Evolutionary conservation across 2,329 filamentous ascomycete genomes (phyloP).

Genomic region (Sporothrix sp.): DNA sequence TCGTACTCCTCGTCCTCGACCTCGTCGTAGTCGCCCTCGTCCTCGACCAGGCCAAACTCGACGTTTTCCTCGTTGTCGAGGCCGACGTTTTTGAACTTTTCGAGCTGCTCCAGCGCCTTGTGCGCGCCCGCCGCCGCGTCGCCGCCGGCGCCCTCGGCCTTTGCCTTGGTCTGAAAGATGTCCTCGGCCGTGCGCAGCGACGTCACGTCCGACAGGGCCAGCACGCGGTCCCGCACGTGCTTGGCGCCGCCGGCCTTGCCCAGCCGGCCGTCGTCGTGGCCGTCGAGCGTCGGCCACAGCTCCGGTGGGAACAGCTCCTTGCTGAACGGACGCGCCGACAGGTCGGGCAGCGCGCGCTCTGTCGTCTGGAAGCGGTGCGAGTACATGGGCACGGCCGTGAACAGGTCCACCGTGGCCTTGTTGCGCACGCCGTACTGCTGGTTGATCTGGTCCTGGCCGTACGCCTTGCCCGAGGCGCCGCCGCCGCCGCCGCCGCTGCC

Average conservation of each 20-base stretch:
- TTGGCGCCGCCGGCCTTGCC: conserved; percentile 15
- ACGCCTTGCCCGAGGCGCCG: conserved; percentile 28
- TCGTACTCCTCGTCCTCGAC: conserved; percentile 42
- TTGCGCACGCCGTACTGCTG: conserved; percentile 45
- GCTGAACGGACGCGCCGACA: conserved; percentile 37
- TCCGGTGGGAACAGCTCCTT: conserved; percentile 46
- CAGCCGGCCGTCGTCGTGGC: conserved; percentile 27
- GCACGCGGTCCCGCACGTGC: conserved; percentile 27
- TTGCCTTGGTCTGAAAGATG: conserved; percentile 30
- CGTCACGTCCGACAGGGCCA: conserved; percentile 38
- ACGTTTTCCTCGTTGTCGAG: conserved; percentile 27
- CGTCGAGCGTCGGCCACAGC: conserved; percentile 45
- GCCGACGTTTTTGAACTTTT: conserved; percentile 34
- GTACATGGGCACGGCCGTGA: conserved; percentile 49
- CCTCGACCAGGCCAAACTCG: conserved; percentile 39
- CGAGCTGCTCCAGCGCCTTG: conserved; percentile 36
- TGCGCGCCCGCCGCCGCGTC: conserved; percentile 18
- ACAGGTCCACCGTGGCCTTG: conserved; percentile 48
- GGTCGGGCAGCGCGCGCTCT: conserved; percentile 45
- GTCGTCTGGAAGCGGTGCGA: conserved; percentile 44
- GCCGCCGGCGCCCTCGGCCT: background rate
- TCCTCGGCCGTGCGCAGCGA: conserved; percentile 42
- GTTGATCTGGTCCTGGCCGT: conserved; percentile 51
- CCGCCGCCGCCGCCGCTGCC: conserved; percentile 22
- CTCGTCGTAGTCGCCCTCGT: conserved; percentile 38